These are phyloP conservation scores for Tuber calosporum DNA, from an alignment of 495 filamentous ascomycete genomes.

Conservation along the genomic window DNA sequence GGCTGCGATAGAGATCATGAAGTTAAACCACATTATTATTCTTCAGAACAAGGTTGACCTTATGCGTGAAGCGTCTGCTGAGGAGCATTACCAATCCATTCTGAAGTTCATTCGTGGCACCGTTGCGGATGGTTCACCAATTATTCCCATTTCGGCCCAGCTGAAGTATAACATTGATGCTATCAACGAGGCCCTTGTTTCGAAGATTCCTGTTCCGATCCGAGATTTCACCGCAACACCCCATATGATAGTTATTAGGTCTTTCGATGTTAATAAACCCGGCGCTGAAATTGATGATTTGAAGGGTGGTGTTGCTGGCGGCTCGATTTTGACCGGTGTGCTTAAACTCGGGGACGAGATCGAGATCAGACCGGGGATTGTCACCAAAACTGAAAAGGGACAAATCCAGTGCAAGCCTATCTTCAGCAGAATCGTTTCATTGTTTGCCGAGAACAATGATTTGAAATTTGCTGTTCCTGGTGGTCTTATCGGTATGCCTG, in stretches of 20 bases:
- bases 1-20: slow-evolving; percentile 99
- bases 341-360: slow-evolving; percentile 95
- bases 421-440: slow-evolving; percentile 84
- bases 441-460: slow-evolving; percentile 97
- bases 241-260: slow-evolving; percentile 97
- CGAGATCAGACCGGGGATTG: slow-evolving; percentile 93
- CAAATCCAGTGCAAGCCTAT: slow-evolving; percentile 94
- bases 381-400: slow-evolving; percentile 85
- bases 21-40: slow-evolving; percentile 95
- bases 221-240: slow-evolving; percentile 84
- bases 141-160: slow-evolving; percentile 97
- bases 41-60: slow-evolving; percentile 99
- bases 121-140: slow-evolving; percentile 87
- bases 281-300: slow-evolving; percentile 99
- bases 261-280: slow-evolving; percentile 99
- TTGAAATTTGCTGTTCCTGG: slow-evolving; percentile 95
- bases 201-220: slow-evolving; percentile 81
- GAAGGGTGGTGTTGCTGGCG: slow-evolving; percentile 97
- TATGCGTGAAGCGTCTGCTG: slow-evolving; percentile 86
- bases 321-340: slow-evolving; percentile 89
- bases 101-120: slow-evolving; percentile 96
- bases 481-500: slow-evolving; percentile 64
- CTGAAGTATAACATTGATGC: slow-evolving; percentile 99
- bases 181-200: slow-evolving; percentile 86
- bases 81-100: slow-evolving; percentile 90